Conservation (phyloP, 352 stramenopile species). For the Pythium insidiosum region DNA sequence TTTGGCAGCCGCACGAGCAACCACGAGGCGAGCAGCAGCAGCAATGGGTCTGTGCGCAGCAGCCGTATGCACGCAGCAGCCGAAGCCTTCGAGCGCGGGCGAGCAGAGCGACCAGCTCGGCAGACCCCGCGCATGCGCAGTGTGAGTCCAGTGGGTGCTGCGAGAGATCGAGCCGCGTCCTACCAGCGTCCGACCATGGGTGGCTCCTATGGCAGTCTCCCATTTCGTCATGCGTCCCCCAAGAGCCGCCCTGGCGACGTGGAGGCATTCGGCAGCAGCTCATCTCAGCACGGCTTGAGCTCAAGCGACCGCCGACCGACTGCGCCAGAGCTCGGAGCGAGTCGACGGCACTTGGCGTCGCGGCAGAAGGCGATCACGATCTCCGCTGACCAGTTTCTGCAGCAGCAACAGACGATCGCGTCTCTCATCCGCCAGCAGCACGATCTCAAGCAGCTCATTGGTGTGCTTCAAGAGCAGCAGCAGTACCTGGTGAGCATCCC, state of each 20-base stretch:
- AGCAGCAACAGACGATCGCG: slow-evolving; percentile 79
- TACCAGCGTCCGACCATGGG: slow-evolving; percentile 1
- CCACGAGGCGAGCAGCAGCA: background rate
- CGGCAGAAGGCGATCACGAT: slow-evolving; percentile 60
- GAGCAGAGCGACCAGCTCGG: background rate
- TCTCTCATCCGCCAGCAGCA: slow-evolving; percentile 75
- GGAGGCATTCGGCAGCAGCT: too few relatives aligned
- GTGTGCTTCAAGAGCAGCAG: slow-evolving; percentile 67
- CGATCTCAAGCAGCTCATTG: slow-evolving; percentile 78
- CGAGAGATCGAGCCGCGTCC: slow-evolving; percentile 10
- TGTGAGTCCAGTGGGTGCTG: slow-evolving; percentile 30
- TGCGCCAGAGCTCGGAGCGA: slow-evolving; percentile 5
- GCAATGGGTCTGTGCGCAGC: too few relatives aligned
- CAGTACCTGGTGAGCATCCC: slow-evolving; percentile 68
- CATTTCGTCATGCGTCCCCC: slow-evolving; percentile 4
- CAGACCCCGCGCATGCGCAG: slow-evolving; percentile 27
- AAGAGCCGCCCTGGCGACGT: too few relatives aligned
- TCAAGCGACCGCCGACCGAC: slow-evolving; percentile 7
- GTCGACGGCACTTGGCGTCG: slow-evolving; percentile 13
- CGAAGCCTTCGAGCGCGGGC: too few relatives aligned
- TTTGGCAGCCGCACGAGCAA: too few relatives aligned
- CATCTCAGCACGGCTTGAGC: slow-evolving; percentile 1
- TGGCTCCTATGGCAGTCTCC: slow-evolving; percentile 6
- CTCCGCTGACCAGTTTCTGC: slow-evolving; percentile 58
- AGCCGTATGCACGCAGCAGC: too few relatives aligned